A percentile compares a stretch with the other conserved stretches of the same genome.
These are phyloP conservation scores for Chlorokybus atmophyticus DNA, from an alignment of 139 green algal genomes.

Conservation along the genomic window DNA sequence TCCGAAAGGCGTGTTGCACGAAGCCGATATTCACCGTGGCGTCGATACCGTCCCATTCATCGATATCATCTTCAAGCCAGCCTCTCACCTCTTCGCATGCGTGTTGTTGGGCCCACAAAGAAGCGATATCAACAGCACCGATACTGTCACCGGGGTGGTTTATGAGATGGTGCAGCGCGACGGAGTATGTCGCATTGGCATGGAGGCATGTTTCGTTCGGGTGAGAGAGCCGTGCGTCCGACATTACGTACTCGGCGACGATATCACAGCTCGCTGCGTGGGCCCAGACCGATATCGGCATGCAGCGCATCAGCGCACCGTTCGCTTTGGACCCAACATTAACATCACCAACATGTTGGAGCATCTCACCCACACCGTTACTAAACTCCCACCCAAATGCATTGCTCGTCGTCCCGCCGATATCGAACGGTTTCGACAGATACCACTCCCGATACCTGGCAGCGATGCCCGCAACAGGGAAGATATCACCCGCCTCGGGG, in stretches of 20 bases:
- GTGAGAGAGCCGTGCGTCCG: not conserved
- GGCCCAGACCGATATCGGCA: not conserved
- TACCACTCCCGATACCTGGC: not conserved
- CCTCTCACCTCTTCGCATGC: no score
- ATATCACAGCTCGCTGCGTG: not conserved
- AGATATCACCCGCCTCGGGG: not conserved
- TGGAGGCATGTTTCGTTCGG: not conserved
- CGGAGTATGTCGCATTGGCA: not conserved
- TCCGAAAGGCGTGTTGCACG: no score
- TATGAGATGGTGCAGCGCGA: not conserved
- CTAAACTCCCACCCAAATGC: not conserved
- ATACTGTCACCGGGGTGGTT: not conserved
- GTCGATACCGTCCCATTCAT: no score
- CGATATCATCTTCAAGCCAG: no score
- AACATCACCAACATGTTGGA: not conserved
- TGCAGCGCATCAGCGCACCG: not conserved
- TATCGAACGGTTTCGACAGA: not conserved
- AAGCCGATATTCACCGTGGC: no score
- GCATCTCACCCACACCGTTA: not conserved
- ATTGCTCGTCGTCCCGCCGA: not conserved
- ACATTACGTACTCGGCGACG: not conserved
- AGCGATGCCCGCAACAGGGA: not conserved
- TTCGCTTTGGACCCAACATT: not conserved
- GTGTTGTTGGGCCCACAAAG: no score
- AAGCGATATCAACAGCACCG: constrained; percentile 2